Conservation (phyloP, 2,329 filamentous ascomycete genomes). For the Hypoxylon sp. region DNA sequence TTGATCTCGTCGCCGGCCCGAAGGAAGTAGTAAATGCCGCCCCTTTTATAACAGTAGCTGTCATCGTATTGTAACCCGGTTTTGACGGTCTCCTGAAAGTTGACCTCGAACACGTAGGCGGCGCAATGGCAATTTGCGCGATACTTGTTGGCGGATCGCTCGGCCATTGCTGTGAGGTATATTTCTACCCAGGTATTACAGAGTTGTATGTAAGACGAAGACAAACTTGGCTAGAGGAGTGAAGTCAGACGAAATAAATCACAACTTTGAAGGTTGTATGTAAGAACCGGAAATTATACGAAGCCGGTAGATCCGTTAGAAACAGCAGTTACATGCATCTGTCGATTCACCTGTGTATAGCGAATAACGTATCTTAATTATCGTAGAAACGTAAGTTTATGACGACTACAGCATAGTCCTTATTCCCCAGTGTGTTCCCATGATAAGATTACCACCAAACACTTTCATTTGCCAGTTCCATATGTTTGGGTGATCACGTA, state of each 20-base stretch:
- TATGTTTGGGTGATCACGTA: neutral
- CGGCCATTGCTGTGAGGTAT: slow-evolving; percentile 17
- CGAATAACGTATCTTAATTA: neutral
- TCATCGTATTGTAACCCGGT: slow-evolving; percentile 71
- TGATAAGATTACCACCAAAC: neutral
- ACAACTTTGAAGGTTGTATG: neutral
- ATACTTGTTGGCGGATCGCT: slow-evolving; percentile 55
- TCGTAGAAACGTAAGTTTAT: neutral
- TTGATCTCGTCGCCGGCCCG: slow-evolving; percentile 52
- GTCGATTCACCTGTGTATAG: neutral
- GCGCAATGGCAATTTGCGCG: slow-evolving; percentile 69
- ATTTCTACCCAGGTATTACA: neutral
- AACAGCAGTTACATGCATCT: neutral
- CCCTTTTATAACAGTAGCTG: slow-evolving; percentile 70
- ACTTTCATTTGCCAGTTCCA: neutral
- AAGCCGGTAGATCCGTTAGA: slow-evolving; percentile 3
- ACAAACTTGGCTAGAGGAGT: neutral
- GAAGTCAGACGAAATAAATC: neutral
- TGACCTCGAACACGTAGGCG: slow-evolving; percentile 63
- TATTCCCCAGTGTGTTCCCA: neutral
- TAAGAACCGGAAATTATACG: slow-evolving; percentile 1
- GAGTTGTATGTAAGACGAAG: neutral
- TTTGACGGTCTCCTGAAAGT: slow-evolving; percentile 69
- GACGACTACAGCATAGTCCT: neutral
- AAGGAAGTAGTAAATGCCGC: slow-evolving; percentile 57